Evolutionary conservation across 495 filamentous ascomycete genomes (phyloP).

Genomic region (Tuber borchii): DNA sequence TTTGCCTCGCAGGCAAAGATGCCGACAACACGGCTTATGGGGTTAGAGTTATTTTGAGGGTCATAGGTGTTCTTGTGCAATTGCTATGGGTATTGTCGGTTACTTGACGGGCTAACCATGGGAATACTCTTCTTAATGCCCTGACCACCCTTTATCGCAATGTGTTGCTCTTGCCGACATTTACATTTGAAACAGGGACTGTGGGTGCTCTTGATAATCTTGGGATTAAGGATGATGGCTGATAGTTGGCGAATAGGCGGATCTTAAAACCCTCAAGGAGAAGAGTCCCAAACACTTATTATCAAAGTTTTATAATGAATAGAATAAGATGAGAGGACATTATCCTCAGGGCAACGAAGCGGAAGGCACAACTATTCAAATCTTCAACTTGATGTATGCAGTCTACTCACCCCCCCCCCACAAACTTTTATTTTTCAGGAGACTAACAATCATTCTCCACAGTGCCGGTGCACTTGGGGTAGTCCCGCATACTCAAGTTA

Average conservation of each 20-base stretch:
- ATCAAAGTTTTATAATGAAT: conserved; percentile 25
- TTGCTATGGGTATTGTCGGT: conserved; percentile 26
- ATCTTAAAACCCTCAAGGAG: conserved; percentile 22
- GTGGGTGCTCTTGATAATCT: neutral
- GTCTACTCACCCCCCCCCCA: no score
- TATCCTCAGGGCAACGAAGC: conserved; percentile 25
- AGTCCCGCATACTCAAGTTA: conserved; percentile 18
- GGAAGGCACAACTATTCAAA: conserved; percentile 33
- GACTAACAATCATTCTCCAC: conserved; percentile 7
- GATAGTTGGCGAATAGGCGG: conserved; percentile 15
- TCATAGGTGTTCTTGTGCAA: conserved; percentile 30
- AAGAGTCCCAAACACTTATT: conserved; percentile 27
- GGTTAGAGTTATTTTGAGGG: conserved; percentile 28
- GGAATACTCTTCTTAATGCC: conserved; percentile 21
- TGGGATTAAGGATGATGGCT: neutral
- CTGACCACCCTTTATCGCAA: conserved; percentile 31
- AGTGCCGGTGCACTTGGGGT: conserved; percentile 35
- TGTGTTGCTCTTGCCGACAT: neutral
- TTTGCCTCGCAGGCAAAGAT: conserved; percentile 36
- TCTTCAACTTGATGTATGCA: conserved; percentile 36
- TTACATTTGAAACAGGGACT: neutral
- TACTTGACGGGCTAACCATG: conserved; percentile 28
- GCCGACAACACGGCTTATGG: conserved; percentile 18
- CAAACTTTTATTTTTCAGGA: neutral
- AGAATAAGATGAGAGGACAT: conserved; percentile 27